Conservation (phyloP, 768 basidiomycete genomes). For the Lanmaoa pseudosensibilis region DNA sequence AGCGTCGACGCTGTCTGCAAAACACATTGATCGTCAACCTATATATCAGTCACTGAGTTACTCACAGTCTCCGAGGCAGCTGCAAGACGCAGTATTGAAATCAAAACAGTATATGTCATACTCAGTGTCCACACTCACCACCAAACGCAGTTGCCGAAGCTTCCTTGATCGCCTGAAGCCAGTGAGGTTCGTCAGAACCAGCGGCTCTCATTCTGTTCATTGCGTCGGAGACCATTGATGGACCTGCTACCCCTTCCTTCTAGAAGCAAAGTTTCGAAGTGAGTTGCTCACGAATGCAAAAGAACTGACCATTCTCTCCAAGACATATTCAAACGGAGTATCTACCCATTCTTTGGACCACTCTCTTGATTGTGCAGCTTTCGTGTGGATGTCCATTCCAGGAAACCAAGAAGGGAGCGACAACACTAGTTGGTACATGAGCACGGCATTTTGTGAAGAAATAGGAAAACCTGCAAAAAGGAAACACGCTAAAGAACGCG, state of each 20-base stretch:
- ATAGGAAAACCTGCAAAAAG: constrained; percentile 1
- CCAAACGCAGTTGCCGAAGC: constrained; percentile 20
- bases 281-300: not conserved
- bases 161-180: constrained; percentile 18
- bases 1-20: constrained; percentile 28
- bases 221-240: constrained; percentile 19
- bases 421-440: constrained; percentile 22
- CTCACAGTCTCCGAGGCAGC: constrained; percentile 22
- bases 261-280: not conserved
- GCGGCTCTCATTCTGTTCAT: constrained; percentile 5
- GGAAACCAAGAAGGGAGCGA: constrained; percentile 30
- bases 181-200: not conserved
- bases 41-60: not conserved
- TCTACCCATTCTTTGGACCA: constrained; percentile 23
- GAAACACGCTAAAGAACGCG: constrained; percentile 17
- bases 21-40: not conserved
- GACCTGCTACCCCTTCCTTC: constrained; percentile 14
- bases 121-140: constrained; percentile 9
- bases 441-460: constrained; percentile 2
- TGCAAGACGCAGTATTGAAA: not conserved
- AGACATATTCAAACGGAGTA: constrained; percentile 17
- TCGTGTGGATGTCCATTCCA: constrained; percentile 30
- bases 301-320: constrained; percentile 14
- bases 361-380: constrained; percentile 19
- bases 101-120: not conserved